phyloP scores from a whole-genome alignment of 106 monocot species.

The Gastrodia elata region DNA sequence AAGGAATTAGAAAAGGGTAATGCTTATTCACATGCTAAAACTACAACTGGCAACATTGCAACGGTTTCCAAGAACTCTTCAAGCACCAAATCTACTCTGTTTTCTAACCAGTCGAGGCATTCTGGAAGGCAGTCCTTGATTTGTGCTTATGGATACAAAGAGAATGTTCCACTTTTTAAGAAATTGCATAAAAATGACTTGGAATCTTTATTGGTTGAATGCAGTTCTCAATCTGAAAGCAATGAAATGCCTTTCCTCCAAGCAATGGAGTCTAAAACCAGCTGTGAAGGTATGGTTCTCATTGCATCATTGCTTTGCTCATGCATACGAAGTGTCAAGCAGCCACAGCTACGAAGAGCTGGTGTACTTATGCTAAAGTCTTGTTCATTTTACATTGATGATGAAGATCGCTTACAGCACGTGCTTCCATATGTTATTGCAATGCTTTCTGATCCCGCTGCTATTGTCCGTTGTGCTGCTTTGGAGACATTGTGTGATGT shows the following conservation, averaged over 20 bases:
- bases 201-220: constrained; percentile 40
- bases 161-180: constrained; percentile 37
- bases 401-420: constrained; percentile 89
- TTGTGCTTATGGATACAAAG: constrained; percentile 24
- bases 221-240: constrained; percentile 49
- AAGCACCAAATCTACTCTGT: constrained; percentile 2
- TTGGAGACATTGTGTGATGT: constrained; percentile 86
- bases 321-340: constrained; percentile 80
- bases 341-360: constrained; percentile 78
- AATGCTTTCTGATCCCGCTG: constrained; percentile 87
- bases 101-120: constrained; percentile 16
- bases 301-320: constrained; percentile 88
- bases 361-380: constrained; percentile 60
- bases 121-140: constrained; percentile 21
- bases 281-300: constrained; percentile 85
- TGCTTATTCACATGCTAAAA: constrained; percentile 13
- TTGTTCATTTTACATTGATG: constrained; percentile 79
- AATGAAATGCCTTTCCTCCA: constrained; percentile 36
- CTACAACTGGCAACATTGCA: constrained; percentile 9
- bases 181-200: constrained; percentile 63
- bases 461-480: constrained; percentile 94
- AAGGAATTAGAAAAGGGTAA: constrained; percentile 49
- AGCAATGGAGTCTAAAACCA: constrained; percentile 22
- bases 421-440: constrained; percentile 89
- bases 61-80: not conserved